phyloP scores from a whole-genome alignment of 306 rosid species.

The Quercus agrifolia region DNA sequence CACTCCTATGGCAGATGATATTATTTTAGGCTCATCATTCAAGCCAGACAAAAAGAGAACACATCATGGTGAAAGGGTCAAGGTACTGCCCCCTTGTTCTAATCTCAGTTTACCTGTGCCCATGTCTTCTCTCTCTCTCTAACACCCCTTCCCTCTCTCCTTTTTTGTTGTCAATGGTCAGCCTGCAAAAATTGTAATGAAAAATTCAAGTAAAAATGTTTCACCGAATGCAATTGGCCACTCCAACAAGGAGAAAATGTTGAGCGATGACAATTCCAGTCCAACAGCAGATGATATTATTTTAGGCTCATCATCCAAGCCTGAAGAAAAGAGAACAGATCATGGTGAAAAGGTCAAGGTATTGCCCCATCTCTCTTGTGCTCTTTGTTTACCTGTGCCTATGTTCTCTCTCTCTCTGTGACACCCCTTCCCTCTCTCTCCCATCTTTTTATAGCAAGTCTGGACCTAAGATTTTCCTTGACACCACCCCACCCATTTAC shows the following conservation, averaged over 20 bases:
- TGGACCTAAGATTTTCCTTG: background rate
- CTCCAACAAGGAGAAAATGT: conserved; percentile 24
- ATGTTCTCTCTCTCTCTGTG: too few species aligned
- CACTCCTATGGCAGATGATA: conserved; percentile 15
- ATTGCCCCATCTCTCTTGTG: background rate
- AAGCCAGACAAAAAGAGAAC: conserved; percentile 13
- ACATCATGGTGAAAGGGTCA: too few species aligned
- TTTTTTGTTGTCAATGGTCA: background rate
- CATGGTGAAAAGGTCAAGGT: too few species aligned
- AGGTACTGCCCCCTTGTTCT: too few species aligned
- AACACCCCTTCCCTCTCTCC: too few species aligned
- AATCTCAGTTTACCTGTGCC: too few species aligned
- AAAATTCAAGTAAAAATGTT: conserved; percentile 25
- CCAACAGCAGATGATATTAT: conserved; percentile 22
- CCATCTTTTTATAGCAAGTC: background rate
- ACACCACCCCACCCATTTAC: background rate
- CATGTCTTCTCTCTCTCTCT: too few species aligned
- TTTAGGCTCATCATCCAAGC: conserved; percentile 18
- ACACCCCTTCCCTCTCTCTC: background rate
- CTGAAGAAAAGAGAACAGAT: conserved; percentile 12
- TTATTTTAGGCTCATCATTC: conserved; percentile 23
- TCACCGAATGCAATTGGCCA: conserved; percentile 19
- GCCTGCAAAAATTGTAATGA: conserved; percentile 20
- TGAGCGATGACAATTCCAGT: conserved; percentile 15
- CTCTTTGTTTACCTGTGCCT: too few species aligned